Evolutionary conservation across 768 basidiomycete species (phyloP), one percentile per base, ranked within the genome.

Genomic region (Psilocybe cubensis): DNA sequence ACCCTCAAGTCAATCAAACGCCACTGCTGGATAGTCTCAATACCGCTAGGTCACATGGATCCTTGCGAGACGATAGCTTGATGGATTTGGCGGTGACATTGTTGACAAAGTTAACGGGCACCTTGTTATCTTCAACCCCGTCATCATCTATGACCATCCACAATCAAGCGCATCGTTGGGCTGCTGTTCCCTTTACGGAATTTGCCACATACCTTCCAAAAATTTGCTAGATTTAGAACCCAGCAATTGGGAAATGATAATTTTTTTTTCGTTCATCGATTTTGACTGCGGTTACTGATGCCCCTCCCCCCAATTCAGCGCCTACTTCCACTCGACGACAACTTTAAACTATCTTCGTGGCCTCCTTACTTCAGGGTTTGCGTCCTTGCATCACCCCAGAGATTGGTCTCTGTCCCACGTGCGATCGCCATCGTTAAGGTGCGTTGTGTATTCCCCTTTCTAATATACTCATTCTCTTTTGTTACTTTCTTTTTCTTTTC

Each of bases 391-490:
- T 70, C 89, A 95, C 63, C 96, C 96, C 4, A 83, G 88, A 35
- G 88, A 89, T 68, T 98, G 94, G 96, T 95, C 93, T 0, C 82
- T 99, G 61, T 81, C 82, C 5, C 96, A 98, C 71, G 97, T 98
- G 40, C 46, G 64, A 25, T 63, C 59, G 4, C 57, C 57, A 27
- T 52, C 55, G 27, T 60, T 65, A 33, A 58, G 62, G 63, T 62
- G 31, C 25, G 60, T 66, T 3, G 20, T 27, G 14, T 29, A 3
- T 29, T n/a, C 9, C 35, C 35, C 35, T 6, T 38, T n/a, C 5
- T n/a, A 23, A 28, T 18, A 8, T 41, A 44, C 12, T 35, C 21
- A 11, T 20, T 29, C 33, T 47, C n/a, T 28, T 33, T 18, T 2
- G 3, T 50, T 18, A 23, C 35, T 40, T 48, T 54, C 25, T 45